A percentile compares a stretch with the other conserved stretches of the same genome.
Evolutionary conservation across 768 basidiomycete species (phyloP).

Genomic region (Gloeostereum incarnatum): DNA sequence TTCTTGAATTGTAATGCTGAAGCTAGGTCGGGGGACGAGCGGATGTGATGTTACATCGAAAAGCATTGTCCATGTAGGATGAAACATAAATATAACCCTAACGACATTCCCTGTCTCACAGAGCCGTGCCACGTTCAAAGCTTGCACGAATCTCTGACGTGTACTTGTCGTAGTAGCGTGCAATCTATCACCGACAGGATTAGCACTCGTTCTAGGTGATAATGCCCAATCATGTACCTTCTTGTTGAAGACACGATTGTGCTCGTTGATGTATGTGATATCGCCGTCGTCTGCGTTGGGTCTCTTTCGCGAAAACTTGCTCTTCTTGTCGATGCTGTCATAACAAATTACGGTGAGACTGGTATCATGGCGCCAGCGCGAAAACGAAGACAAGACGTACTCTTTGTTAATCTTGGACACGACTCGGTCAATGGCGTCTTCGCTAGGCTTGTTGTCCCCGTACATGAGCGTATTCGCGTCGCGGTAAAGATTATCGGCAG

Average conservation of each 20-base stretch:
- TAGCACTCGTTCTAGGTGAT: slow-evolving; percentile 1
- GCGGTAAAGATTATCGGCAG: slow-evolving; percentile 79
- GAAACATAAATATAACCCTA: slow-evolving; percentile 4
- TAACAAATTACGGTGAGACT: slow-evolving; percentile 7
- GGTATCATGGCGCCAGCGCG: neutral
- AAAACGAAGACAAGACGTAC: slow-evolving; percentile 37
- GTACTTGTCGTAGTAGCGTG: slow-evolving; percentile 94
- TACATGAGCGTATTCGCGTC: slow-evolving; percentile 92
- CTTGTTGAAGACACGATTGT: slow-evolving; percentile 96
- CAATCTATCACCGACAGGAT: slow-evolving; percentile 45
- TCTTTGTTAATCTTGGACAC: slow-evolving; percentile 89
- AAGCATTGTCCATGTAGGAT: too few species aligned
- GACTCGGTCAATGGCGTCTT: slow-evolving; percentile 92
- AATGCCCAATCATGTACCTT: slow-evolving; percentile 42
- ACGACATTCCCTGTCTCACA: slow-evolving; percentile 31
- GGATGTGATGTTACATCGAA: too few species aligned
- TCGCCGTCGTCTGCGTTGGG: slow-evolving; percentile 91
- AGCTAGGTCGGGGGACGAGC: too few species aligned
- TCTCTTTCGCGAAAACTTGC: slow-evolving; percentile 83
- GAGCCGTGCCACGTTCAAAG: slow-evolving; percentile 94
- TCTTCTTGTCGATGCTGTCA: slow-evolving; percentile 88
- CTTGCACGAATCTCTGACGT: slow-evolving; percentile 94
- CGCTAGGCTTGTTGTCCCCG: slow-evolving; percentile 90
- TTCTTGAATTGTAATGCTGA: too few species aligned
- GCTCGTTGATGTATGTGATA: slow-evolving; percentile 98